Base-by-base conservation (phyloP, 139 green algal genomes). In the Coccomyxa sp. region DNA sequence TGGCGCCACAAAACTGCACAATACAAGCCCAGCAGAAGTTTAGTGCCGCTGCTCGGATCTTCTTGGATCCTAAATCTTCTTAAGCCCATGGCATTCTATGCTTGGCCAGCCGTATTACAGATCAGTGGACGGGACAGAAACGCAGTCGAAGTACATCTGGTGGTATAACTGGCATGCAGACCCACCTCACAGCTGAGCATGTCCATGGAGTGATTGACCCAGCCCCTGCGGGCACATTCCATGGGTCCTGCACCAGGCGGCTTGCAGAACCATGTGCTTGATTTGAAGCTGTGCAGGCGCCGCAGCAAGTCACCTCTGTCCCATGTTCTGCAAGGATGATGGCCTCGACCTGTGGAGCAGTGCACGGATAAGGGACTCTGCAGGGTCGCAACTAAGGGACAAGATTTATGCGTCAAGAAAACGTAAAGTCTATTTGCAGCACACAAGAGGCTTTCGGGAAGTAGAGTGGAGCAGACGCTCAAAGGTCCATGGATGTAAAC, bases 231-330 rank as follows among this genome's bases (percentile, higher is more conserved):
- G 11, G 93, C 91, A 63, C 92, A 95, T n/a, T 88, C 85, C 23
- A 94, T 82, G 0, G 93, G 85, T 4, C 85, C 86, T 13, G 93
- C 90, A 9, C 74, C 58, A 1, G 81, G 79, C 14, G 93, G 93
- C 86, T 96, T 96, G 74, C 68, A 85, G 66, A 96, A 96, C 93
- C 93, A 96, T 21, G 91, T 95, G 77, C 85, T 80, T 15, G 90
- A 66, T 30, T 86, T 88, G 83, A 92, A 96, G 18, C 87, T 95
- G n/a, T 88, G 85, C n/a, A 96, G 81, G 10, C 92, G 90, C 1
- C 80, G 67, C 25, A 93, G 91, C 23, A 96, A 83, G 75, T 94
- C 92, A 1, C 71, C 83, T 23, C 93, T 85, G 63, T 93, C 90
- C 93, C 93, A 96, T 3, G 88, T 84, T 31, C 91, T 18, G 76